Conservation (phyloP, 2,329 filamentous ascomycete genomes). For the Bertia moriformis region DNA sequence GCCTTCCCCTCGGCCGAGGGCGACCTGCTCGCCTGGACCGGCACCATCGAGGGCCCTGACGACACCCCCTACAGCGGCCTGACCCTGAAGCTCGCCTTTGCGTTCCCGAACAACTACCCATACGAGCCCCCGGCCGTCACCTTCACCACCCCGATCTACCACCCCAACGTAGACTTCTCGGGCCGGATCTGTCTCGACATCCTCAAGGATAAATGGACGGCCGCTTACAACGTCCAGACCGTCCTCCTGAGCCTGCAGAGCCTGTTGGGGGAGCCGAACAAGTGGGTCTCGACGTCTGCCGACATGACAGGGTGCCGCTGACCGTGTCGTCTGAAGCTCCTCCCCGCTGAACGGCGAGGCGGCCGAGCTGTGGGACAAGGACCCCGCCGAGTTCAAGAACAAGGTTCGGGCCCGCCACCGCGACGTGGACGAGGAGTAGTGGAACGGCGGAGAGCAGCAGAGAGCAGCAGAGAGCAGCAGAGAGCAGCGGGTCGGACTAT, state of each 20-base stretch:
- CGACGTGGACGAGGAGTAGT: slow-evolving; percentile 51
- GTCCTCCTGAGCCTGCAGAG: slow-evolving; percentile 89
- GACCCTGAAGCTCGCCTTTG: slow-evolving; percentile 80
- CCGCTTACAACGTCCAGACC: slow-evolving; percentile 90
- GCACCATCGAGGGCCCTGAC: slow-evolving; percentile 79
- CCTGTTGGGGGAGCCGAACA: slow-evolving; percentile 90
- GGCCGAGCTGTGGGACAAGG: slow-evolving; percentile 86
- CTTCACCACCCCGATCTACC: slow-evolving; percentile 98
- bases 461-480: background rate
- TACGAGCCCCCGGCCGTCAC: slow-evolving; percentile 81
- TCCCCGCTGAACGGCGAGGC: slow-evolving; percentile 93
- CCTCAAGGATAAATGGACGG: slow-evolving; percentile 97
- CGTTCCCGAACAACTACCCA: slow-evolving; percentile 84
- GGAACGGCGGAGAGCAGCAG: too few relatives aligned
- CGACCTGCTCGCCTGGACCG: slow-evolving; percentile 83
- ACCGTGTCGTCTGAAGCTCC: slow-evolving; percentile 37
- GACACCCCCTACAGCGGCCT: slow-evolving; percentile 83
- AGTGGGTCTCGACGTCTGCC: slow-evolving; percentile 43
- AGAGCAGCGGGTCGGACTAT: slow-evolving; percentile 8
- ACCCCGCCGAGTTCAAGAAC: slow-evolving; percentile 74
- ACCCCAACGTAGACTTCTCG: slow-evolving; percentile 95
- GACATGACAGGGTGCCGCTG: slow-evolving; percentile 5
- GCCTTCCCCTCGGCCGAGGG: slow-evolving; percentile 85
- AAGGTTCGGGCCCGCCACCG: slow-evolving; percentile 49
- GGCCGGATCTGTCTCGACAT: slow-evolving; percentile 96